These are phyloP conservation scores for Cordyceps cicadae DNA, from an alignment of 2,329 filamentous ascomycete species.

Conservation along the genomic window DNA sequence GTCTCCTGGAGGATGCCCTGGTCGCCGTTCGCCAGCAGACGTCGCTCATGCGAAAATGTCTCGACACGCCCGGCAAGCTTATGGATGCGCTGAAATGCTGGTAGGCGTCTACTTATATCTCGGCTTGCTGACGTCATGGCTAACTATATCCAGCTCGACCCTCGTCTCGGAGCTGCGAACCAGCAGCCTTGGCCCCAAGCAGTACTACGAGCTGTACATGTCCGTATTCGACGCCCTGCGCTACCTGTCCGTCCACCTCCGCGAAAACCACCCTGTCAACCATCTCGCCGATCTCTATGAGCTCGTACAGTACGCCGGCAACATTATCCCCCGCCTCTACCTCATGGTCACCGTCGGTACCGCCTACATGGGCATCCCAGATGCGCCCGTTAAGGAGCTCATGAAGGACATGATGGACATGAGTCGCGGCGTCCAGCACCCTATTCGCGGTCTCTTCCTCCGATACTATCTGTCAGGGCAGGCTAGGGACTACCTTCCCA, in stretches of 20 bases:
- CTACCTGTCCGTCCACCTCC: constrained; percentile 91
- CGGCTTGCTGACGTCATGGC: neutral
- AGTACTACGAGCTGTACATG: constrained; percentile 99
- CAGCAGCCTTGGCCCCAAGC: constrained; percentile 93
- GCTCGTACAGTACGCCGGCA: constrained; percentile 94
- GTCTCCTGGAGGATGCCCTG: constrained; percentile 94
- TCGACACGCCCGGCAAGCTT: constrained; percentile 94
- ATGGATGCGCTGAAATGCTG: constrained; percentile 99
- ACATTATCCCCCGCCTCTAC: constrained; percentile 92
- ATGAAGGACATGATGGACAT: constrained; percentile 99
- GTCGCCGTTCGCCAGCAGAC: constrained; percentile 96
- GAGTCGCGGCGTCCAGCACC: constrained; percentile 95
- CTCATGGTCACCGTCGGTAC: constrained; percentile 99
- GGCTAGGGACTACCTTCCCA: constrained; percentile 79
- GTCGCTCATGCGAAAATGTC: constrained; percentile 90
- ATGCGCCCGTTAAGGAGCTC: constrained; percentile 97
- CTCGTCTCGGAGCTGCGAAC: constrained; percentile 97
- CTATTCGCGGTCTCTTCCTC: constrained; percentile 87
- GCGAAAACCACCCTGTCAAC: constrained; percentile 95
- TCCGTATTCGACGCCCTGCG: constrained; percentile 95
- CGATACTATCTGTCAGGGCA: constrained; percentile 95
- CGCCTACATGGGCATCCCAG: constrained; percentile 97
- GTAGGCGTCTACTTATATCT: constrained; percentile 45
- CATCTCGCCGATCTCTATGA: constrained; percentile 97
- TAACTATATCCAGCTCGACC: constrained; percentile 62